phyloP scores from a whole-genome alignment of 2,329 filamentous ascomycete species.

The Pseudogymnoascus sp. region DNA sequence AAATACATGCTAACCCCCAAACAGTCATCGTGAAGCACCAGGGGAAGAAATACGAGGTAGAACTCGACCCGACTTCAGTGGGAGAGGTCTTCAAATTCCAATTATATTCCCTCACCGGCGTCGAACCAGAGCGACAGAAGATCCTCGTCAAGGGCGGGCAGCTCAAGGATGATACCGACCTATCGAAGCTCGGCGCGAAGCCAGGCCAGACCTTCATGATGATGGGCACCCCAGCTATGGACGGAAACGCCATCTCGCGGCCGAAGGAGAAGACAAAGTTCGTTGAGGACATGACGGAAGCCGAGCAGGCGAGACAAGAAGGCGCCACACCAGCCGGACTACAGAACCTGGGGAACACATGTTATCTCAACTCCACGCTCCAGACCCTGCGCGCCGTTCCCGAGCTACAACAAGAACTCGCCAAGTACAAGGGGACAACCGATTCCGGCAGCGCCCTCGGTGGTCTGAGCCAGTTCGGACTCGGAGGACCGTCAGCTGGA shows the following conservation, averaged over 20 bases:
- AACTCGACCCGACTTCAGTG: conserved; percentile 73
- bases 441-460: conserved; percentile 27
- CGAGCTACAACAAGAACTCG: conserved; percentile 75
- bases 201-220: conserved; percentile 85
- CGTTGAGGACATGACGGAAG: conserved; percentile 94
- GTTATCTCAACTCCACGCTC: conserved; percentile 96
- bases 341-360: conserved; percentile 92
- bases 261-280: conserved; percentile 82
- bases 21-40: conserved; percentile 88
- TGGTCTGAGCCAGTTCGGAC: conserved; percentile 38
- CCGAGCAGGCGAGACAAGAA: conserved; percentile 72
- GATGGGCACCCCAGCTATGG: conserved; percentile 79
- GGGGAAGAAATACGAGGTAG: conserved; percentile 90
- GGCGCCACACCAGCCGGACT: conserved; percentile 83
- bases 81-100: conserved; percentile 95
- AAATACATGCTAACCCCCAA: conserved; percentile 15
- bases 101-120: conserved; percentile 87
- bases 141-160: conserved; percentile 89
- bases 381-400: conserved; percentile 83
- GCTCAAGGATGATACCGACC: conserved; percentile 87
- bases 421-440: conserved; percentile 45
- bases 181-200: conserved; percentile 79
- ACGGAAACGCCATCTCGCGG: conserved; percentile 50
- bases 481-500: conserved; percentile 39
- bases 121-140: conserved; percentile 94